phyloP scores from a whole-genome alignment of 176 grass and related monocot species.

The maize (Zea mays) region DNA sequence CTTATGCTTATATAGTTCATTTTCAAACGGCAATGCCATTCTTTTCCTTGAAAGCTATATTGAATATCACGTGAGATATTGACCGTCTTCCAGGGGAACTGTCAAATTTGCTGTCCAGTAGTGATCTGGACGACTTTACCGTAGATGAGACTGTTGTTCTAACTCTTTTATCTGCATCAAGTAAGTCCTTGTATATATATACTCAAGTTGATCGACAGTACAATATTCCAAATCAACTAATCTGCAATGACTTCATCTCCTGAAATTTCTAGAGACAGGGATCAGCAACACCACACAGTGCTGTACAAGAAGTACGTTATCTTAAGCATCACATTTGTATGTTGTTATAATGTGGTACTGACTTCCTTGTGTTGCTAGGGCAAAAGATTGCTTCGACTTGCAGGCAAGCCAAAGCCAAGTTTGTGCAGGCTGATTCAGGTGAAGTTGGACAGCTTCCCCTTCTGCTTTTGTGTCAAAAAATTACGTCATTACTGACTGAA shows the following conservation, averaged over 20 bases:
- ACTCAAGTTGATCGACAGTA: not conserved
- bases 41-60: not conserved
- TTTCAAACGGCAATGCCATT: not conserved
- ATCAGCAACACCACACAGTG: slow-evolving; percentile 52
- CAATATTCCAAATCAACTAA: slow-evolving; percentile 24
- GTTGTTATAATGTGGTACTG: not conserved
- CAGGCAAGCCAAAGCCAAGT: slow-evolving; percentile 43
- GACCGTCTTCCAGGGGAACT: slow-evolving; percentile 58
- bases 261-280: slow-evolving; percentile 53
- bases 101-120: slow-evolving; percentile 58
- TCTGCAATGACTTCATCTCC: not conserved
- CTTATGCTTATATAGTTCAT: slow-evolving; percentile 19
- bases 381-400: slow-evolving; percentile 65
- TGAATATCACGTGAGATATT: slow-evolving; percentile 1
- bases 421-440: slow-evolving; percentile 49
- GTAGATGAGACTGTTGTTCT: slow-evolving; percentile 66
- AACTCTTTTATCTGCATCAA: slow-evolving; percentile 54
- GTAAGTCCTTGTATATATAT: slow-evolving; percentile 59
- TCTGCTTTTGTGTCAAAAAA: not conserved
- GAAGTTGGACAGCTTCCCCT: slow-evolving; percentile 18
- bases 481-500: slow-evolving; percentile 11
- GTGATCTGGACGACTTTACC: slow-evolving; percentile 50
- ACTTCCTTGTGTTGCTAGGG: slow-evolving; percentile 43
- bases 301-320: slow-evolving; percentile 53
- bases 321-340: slow-evolving; percentile 17